Evolutionary conservation across 257 asterid species (phyloP).

Genomic region (Cinchona pubescens): DNA sequence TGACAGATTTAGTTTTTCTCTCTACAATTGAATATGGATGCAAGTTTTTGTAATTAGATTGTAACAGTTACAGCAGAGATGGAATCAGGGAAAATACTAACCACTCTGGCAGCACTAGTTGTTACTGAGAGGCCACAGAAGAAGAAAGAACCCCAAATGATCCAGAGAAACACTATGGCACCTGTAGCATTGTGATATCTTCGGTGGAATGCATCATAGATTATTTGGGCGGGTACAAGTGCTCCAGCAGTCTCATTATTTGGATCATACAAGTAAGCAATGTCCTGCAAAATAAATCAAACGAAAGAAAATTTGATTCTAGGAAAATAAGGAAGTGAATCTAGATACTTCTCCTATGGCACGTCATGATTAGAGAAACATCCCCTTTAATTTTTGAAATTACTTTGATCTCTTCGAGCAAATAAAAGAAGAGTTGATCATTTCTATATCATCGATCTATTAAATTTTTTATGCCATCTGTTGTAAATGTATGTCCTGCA

Average conservation of each 20-base stretch:
- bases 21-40: not conserved
- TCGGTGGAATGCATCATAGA: constrained; percentile 44
- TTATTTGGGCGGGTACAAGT: constrained; percentile 45
- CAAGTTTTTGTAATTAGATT: not conserved
- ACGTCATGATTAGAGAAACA: no score
- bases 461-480: no score
- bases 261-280: constrained; percentile 28
- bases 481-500: no score
- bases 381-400: no score
- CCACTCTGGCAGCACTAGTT: constrained; percentile 51
- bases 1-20: not conserved
- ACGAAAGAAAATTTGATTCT: no score
- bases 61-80: not conserved
- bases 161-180: constrained; percentile 28
- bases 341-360: no score
- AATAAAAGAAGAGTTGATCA: no score
- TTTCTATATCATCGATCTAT: no score
- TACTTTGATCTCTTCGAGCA: no score
- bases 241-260: constrained; percentile 41
- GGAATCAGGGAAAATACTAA: not conserved
- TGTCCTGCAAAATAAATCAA: constrained; percentile 18
- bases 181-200: constrained; percentile 29
- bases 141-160: constrained; percentile 51
- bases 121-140: constrained; percentile 45
- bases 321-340: no score